phyloP scores from a whole-genome alignment of 148 eudicot genomes.

The Fagopyrum esculentum region DNA sequence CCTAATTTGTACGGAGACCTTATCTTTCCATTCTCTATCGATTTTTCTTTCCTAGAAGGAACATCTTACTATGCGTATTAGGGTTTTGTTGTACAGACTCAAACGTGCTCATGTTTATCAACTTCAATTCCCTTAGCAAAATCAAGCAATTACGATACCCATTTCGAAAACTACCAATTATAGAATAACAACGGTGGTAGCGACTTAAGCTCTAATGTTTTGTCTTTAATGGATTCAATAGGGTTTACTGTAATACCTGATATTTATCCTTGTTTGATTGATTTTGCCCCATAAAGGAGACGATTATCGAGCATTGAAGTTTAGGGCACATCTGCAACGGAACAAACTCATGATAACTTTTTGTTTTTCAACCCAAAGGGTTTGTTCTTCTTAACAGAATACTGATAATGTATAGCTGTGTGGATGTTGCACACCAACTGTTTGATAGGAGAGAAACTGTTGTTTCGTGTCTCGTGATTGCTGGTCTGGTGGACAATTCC shows the following conservation, averaged over 20 bases:
- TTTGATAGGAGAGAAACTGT: conserved; percentile 49
- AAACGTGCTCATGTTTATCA: neutral
- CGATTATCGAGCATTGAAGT: conserved; percentile 22
- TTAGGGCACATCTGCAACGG: conserved; percentile 34
- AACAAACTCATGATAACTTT: conserved; percentile 26
- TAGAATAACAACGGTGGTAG: neutral
- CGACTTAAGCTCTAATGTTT: conserved; percentile 33
- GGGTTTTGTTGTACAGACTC: neutral
- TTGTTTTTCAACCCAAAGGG: conserved; percentile 16
- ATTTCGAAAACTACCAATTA: neutral
- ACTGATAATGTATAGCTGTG: conserved; percentile 43
- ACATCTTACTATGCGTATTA: neutral
- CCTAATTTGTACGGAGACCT: neutral
- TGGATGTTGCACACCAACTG: conserved; percentile 45
- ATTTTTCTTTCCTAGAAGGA: neutral
- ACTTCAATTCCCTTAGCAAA: neutral
- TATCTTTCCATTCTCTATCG: neutral
- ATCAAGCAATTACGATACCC: conserved; percentile 2
- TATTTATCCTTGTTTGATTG: conserved; percentile 48
- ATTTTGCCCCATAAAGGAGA: conserved; percentile 39
- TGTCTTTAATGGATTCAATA: conserved; percentile 56
- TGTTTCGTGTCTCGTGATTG: conserved; percentile 57
- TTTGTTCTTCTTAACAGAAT: conserved; percentile 41
- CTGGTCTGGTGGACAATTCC: conserved; percentile 26
- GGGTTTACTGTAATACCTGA: conserved; percentile 38